Evolutionary conservation across 148 eudicot genomes (phyloP).

Genomic region (Hydrangea macrophylla): DNA sequence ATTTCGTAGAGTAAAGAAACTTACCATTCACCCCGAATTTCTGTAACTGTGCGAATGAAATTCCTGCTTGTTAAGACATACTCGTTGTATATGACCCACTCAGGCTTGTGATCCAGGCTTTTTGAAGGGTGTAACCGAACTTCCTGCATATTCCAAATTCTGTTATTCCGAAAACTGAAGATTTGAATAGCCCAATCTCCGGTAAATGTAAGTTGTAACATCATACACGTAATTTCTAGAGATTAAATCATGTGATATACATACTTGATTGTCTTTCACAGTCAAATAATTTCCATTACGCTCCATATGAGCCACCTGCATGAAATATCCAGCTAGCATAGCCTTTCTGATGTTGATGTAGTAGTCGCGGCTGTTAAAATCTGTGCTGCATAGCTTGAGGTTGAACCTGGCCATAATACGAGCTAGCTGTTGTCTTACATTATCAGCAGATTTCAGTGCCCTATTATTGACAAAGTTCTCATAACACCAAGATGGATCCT

Average conservation of each 20-base stretch:
- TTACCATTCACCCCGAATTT: conserved; percentile 96
- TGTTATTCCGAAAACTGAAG: neutral
- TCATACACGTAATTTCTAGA: neutral
- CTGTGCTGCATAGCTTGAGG: conserved; percentile 88
- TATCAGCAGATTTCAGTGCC: conserved; percentile 87
- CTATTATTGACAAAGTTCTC: conserved; percentile 85
- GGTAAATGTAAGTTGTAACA: no score
- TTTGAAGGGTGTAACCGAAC: conserved; percentile 98
- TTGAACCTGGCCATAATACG: conserved; percentile 90
- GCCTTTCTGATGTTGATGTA: conserved; percentile 94
- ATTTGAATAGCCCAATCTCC: no score
- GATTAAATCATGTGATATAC: conserved; percentile 2
- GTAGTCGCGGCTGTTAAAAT: conserved; percentile 93
- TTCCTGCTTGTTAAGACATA: conserved; percentile 91
- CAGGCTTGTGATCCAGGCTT: conserved; percentile 97
- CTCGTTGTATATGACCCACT: conserved; percentile 98
- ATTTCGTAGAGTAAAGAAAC: conserved; percentile 18
- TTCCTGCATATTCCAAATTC: conserved; percentile 35
- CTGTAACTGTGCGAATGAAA: conserved; percentile 96
- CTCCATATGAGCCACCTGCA: conserved; percentile 99
- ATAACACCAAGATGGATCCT: conserved; percentile 89
- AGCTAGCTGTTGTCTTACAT: conserved; percentile 91
- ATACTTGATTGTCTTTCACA: conserved; percentile 92
- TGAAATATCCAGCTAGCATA: conserved; percentile 95
- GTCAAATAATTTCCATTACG: conserved; percentile 88